Evolutionary conservation across 1,284 basidiomycete genomes (phyloP).

Genomic region (Sphagnurus paluster): DNA sequence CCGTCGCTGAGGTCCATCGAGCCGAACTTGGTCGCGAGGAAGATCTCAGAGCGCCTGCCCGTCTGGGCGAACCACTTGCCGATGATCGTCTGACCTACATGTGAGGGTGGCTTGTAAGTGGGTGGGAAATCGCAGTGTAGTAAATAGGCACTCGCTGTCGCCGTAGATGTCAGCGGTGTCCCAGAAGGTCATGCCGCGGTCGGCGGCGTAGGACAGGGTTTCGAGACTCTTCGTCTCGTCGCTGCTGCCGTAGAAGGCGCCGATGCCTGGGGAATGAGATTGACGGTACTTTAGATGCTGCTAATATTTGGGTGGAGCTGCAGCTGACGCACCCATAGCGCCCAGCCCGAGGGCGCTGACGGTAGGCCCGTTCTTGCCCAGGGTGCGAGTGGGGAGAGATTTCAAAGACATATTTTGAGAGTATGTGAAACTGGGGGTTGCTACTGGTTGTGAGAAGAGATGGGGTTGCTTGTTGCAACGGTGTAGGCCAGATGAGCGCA

Average conservation of each 20-base stretch:
- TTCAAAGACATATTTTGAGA: too few species aligned
- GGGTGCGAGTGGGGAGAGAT: slow-evolving; percentile 23
- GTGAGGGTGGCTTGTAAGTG: neutral
- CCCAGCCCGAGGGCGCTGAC: slow-evolving; percentile 28
- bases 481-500: too few species aligned
- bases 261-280: slow-evolving; percentile 19
- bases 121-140: neutral
- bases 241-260: slow-evolving; percentile 24
- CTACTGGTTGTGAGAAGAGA: too few species aligned
- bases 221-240: slow-evolving; percentile 22
- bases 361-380: slow-evolving; percentile 25
- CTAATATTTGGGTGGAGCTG: too few species aligned
- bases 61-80: slow-evolving; percentile 29
- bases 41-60: slow-evolving; percentile 27
- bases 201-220: slow-evolving; percentile 22
- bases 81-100: slow-evolving; percentile 25
- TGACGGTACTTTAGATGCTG: slow-evolving; percentile 1
- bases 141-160: neutral
- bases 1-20: slow-evolving; percentile 6
- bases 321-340: slow-evolving; percentile 26
- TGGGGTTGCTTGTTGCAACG: too few species aligned
- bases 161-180: slow-evolving; percentile 27
- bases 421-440: too few species aligned
- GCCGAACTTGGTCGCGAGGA: slow-evolving; percentile 36
- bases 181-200: slow-evolving; percentile 27